Conservation (phyloP, 306 rosid genomes). For the Chamaecrista fasciculata region DNA sequence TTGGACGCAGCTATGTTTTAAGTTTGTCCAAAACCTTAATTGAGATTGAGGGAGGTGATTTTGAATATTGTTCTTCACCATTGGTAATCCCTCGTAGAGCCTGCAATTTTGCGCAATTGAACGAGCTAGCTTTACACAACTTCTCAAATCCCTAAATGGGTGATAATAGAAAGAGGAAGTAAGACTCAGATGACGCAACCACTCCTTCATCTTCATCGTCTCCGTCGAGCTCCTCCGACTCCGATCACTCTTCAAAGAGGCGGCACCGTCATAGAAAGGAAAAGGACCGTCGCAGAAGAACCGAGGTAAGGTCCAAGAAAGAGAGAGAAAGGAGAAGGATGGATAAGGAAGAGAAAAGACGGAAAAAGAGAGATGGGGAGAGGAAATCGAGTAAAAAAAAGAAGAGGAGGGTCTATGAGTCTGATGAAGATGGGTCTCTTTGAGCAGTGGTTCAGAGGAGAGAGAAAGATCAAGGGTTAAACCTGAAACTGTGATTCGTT, state of each 20-base stretch:
- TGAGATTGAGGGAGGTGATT: too few species aligned
- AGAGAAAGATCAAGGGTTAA: conserved; percentile 38
- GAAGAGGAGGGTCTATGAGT: conserved; percentile 39
- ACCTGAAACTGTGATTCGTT: conserved; percentile 45
- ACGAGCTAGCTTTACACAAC: too few species aligned
- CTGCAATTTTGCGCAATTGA: too few species aligned
- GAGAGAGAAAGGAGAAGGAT: conserved; percentile 48
- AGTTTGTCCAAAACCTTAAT: too few species aligned
- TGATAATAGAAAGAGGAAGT: conserved; percentile 47
- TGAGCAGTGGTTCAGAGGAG: conserved; percentile 29
- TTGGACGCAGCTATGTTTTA: too few species aligned
- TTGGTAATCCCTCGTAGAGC: too few species aligned
- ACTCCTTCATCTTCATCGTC: conserved; percentile 37
- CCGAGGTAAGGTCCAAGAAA: conserved; percentile 44
- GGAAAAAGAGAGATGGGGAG: conserved; percentile 37
- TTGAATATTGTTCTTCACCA: too few species aligned
- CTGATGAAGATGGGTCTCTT: conserved; percentile 36
- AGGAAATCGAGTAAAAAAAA: conserved; percentile 39
- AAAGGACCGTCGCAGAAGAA: conserved; percentile 42
- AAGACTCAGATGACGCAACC: conserved; percentile 30
- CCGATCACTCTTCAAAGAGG: conserved; percentile 52
- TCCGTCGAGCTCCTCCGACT: conserved; percentile 34
- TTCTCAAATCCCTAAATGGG: conserved; percentile 41
- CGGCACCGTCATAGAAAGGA: conserved; percentile 48
- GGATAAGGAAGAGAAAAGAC: conserved; percentile 49